Conservation (phyloP, 306 rosid species). For the Alnus glutinosa region DNA sequence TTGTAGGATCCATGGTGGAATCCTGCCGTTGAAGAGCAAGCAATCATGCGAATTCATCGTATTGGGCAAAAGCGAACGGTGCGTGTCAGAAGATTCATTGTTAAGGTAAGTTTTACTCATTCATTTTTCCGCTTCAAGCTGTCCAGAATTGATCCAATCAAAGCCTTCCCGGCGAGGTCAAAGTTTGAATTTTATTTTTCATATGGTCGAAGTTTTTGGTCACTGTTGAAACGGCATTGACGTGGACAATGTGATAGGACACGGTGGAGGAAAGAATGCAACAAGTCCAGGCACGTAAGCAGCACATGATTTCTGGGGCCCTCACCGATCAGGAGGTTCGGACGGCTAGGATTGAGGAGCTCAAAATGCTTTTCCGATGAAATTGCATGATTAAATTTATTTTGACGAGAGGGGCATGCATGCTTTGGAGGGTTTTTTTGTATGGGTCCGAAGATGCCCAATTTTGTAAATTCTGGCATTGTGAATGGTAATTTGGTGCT, state of each 20-base stretch:
- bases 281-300: slow-evolving; percentile 76
- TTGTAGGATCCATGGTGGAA: slow-evolving; percentile 96
- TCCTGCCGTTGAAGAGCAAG: slow-evolving; percentile 97
- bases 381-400: too few species aligned
- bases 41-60: slow-evolving; percentile 89
- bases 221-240: slow-evolving; percentile 12
- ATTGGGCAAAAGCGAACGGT: slow-evolving; percentile 68
- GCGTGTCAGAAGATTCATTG: slow-evolving; percentile 50
- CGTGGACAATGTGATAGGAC: slow-evolving; percentile 36
- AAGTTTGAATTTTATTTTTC: neutral
- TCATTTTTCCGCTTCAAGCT: neutral
- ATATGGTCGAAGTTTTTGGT: slow-evolving; percentile 16
- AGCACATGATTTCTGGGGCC: slow-evolving; percentile 77
- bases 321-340: slow-evolving; percentile 77
- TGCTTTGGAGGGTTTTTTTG: neutral
- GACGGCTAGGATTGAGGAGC: slow-evolving; percentile 68
- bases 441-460: too few species aligned
- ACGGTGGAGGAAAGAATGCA: slow-evolving; percentile 75
- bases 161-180: neutral
- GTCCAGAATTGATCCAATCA: neutral
- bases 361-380: slow-evolving; percentile 75
- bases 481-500: too few species aligned
- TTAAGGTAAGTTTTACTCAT: slow-evolving; percentile 33
- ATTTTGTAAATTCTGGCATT: neutral
- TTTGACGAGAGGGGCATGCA: too few species aligned